phyloP scores from a whole-genome alignment of 371 early-diverging fungal genomes.

The Haplosporangium sp. region DNA sequence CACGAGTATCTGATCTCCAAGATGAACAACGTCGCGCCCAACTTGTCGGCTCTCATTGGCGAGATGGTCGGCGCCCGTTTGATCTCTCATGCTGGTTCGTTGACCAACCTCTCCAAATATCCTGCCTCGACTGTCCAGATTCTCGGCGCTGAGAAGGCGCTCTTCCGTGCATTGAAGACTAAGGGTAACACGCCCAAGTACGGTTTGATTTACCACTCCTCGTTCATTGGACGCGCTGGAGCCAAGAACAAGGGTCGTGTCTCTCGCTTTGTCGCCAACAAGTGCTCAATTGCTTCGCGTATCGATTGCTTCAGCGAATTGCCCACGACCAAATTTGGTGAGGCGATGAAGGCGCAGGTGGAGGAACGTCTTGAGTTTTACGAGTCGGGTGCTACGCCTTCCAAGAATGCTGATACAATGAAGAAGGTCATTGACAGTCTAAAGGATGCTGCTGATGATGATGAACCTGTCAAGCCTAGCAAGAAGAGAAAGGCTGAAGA shows the following conservation, averaged over 20 bases:
- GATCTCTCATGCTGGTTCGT: constrained; percentile 96
- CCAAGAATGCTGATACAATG: constrained; percentile 96
- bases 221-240: constrained; percentile 95
- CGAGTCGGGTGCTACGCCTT: constrained; percentile 88
- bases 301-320: constrained; percentile 97
- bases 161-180: constrained; percentile 98
- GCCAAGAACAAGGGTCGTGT: constrained; percentile 98
- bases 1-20: constrained; percentile 93
- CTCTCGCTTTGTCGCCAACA: constrained; percentile 98
- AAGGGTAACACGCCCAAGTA: constrained; percentile 99
- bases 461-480: constrained; percentile 72
- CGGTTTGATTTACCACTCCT: constrained; percentile 97
- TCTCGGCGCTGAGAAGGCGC: constrained; percentile 99
- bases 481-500: constrained; percentile 50
- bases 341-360: constrained; percentile 94
- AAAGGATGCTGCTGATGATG: constrained; percentile 72
- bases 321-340: constrained; percentile 94
- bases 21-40: constrained; percentile 98
- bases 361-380: constrained; percentile 96
- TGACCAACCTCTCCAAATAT: constrained; percentile 96
- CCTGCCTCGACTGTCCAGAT: constrained; percentile 99
- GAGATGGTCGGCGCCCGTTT: constrained; percentile 96
- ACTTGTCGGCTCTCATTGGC: constrained; percentile 97
- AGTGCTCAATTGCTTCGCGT: constrained; percentile 96
- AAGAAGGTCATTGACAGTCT: constrained; percentile 82